Base-by-base conservation (phyloP, 768 basidiomycete genomes). In the Leccinum disarticulatum region DNA sequence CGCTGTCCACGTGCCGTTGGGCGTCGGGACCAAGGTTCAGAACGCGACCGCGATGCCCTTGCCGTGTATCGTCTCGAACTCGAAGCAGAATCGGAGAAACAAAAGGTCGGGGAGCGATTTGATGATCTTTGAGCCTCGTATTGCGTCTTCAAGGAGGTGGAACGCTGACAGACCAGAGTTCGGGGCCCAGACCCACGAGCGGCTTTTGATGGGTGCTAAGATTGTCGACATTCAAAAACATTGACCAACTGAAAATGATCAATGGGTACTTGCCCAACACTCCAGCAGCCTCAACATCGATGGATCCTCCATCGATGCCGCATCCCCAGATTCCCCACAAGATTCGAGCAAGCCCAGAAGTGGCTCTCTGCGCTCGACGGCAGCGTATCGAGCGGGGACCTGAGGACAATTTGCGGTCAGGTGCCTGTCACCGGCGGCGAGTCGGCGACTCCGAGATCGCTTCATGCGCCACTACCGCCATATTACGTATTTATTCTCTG, bases 41-140 rank as follows among this genome's bases (percentile, higher is more conserved):
- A 84, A 78, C 11, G 77, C 77, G 33, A 89, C 71, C 6, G 84
- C 86, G 1, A 78, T 79, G 2, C 79, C 82, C 7, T 76, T 66
- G 0, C 83, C 87, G 2, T 79, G 69, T 2, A 68, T 60, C 3
- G 77, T 76, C 6, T 81, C 83, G 63, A 88, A 90, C 4, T 73
- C 77, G 68, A 90, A 87, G 57, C 81, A 69, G 33, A 79, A 71
- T 30, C 80, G 79, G 46, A 90, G 70, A 82, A 86, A 89, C 0
- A 76, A 77, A 4, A 90, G 58, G 62, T 83, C 85, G 0, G 83
- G 77, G 58, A 76, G 79, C 3, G 79, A 80, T 15, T 69, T 73
- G 52, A 76, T 68, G 17, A 83, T 49, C 4, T 33, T 65, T n/a
- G 73, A 64, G 35, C 61, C 70, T 2, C 68, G 71, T 50, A 76